These are phyloP conservation scores for Wallacemonas sp. DNA, from an alignment of 208 protist species.

Conservation along the genomic window DNA sequence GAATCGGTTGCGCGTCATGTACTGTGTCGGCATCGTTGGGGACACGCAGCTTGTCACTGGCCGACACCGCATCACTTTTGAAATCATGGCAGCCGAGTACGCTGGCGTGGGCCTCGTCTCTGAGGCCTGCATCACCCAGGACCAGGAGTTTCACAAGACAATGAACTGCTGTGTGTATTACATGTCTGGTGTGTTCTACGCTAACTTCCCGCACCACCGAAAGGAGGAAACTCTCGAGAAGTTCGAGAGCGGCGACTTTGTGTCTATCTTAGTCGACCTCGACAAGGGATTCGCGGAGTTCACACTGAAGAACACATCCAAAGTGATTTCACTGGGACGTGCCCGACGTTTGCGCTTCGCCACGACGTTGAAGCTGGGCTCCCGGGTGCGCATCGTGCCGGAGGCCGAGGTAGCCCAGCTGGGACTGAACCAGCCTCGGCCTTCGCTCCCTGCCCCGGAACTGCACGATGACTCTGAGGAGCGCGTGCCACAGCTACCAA, in stretches of 20 bases:
- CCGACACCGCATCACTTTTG: constrained; percentile 77
- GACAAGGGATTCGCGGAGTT: constrained; percentile 81
- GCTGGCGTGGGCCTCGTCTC: constrained; percentile 89
- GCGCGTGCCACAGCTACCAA: background rate
- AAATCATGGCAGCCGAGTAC: constrained; percentile 77
- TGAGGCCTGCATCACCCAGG: constrained; percentile 64
- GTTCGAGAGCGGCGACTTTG: constrained; percentile 68
- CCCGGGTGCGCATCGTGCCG: constrained; percentile 71
- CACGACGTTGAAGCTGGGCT: constrained; percentile 78
- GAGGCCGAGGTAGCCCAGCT: constrained; percentile 45
- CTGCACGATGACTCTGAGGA: no score
- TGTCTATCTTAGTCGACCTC: constrained; percentile 81
- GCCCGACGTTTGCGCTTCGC: constrained; percentile 78
- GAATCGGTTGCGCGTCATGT: constrained; percentile 77
- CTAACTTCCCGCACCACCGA: constrained; percentile 83
- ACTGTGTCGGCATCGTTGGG: constrained; percentile 77
- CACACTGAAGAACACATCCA: constrained; percentile 66
- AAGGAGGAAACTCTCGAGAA: constrained; percentile 86
- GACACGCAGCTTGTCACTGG: constrained; percentile 77
- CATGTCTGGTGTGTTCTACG: constrained; percentile 92
- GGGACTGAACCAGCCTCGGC: background rate
- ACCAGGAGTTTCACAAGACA: constrained; percentile 90
- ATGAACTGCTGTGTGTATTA: constrained; percentile 90
- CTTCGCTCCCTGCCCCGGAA: no score
- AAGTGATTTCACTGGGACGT: constrained; percentile 71